Conservation (phyloP, 805 yeast species). For the Yamadazyma philogaea region DNA sequence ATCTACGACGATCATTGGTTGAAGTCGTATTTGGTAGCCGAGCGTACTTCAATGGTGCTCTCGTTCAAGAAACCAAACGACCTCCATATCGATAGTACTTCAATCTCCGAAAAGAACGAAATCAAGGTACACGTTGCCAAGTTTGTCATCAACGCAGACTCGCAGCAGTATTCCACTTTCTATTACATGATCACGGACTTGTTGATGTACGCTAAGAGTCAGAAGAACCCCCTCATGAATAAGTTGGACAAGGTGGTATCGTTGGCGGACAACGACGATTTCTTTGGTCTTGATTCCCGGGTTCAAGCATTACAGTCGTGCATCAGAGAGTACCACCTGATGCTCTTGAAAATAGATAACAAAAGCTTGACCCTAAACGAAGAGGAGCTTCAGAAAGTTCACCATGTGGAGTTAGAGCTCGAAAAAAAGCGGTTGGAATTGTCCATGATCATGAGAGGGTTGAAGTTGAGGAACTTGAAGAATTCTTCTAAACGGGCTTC, state of each 20-base stretch:
- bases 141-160: slow-evolving; percentile 36
- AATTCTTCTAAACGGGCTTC: slow-evolving; percentile 21
- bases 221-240: slow-evolving; percentile 33
- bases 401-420: slow-evolving; percentile 29
- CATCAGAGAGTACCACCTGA: slow-evolving; percentile 28
- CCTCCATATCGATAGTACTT: slow-evolving; percentile 35
- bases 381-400: slow-evolving; percentile 20
- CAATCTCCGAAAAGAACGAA: slow-evolving; percentile 23
- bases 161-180: slow-evolving; percentile 36
- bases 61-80: slow-evolving; percentile 51
- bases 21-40: slow-evolving; percentile 30
- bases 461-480: slow-evolving; percentile 22
- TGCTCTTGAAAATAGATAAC: slow-evolving; percentile 40
- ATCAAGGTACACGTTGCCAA: slow-evolving; percentile 34
- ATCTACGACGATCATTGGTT: slow-evolving; percentile 48
- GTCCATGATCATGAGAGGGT: slow-evolving; percentile 31
- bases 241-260: slow-evolving; percentile 37
- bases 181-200: slow-evolving; percentile 35
- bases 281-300: slow-evolving; percentile 30
- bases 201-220: slow-evolving; percentile 26
- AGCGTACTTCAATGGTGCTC: slow-evolving; percentile 39
- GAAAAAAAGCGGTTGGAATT: slow-evolving; percentile 34
- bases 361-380: slow-evolving; percentile 23
- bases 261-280: slow-evolving; percentile 35
- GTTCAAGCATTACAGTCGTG: slow-evolving; percentile 28